These are phyloP conservation scores for Epichloe baconii DNA, from an alignment of 2,329 filamentous ascomycete species.

Conservation along the genomic window DNA sequence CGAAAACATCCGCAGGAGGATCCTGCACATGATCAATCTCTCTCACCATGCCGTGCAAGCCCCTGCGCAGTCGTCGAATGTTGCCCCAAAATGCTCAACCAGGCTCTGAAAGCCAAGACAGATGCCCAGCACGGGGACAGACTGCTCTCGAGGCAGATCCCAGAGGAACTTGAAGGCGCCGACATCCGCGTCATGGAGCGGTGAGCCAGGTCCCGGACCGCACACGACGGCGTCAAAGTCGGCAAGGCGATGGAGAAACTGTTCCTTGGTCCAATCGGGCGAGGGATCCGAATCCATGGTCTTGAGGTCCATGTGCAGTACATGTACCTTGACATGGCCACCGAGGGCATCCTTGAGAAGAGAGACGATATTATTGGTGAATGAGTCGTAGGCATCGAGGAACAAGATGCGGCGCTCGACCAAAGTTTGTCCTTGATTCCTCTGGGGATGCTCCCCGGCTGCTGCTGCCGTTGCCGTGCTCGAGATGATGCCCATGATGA, in stretches of 20 bases:
- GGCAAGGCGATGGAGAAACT: conserved; percentile 25
- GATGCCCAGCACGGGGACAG: conserved; percentile 72
- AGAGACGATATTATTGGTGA: conserved; percentile 86
- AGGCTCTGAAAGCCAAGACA: conserved; percentile 84
- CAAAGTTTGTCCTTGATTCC: background rate
- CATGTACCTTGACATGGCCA: conserved; percentile 46
- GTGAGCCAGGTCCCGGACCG: conserved; percentile 81
- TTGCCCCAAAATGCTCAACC: conserved; percentile 53
- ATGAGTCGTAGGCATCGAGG: conserved; percentile 93
- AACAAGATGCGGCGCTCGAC: conserved; percentile 52
- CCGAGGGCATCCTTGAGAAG: conserved; percentile 59
- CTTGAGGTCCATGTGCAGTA: conserved; percentile 24
- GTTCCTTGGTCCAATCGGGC: conserved; percentile 32
- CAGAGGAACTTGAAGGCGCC: conserved; percentile 72
- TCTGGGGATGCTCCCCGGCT: background rate
- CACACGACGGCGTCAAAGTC: conserved; percentile 76
- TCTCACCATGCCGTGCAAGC: conserved; percentile 72
- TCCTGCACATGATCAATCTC: conserved; percentile 43
- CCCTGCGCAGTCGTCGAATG: conserved; percentile 54
- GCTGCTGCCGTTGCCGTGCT: background rate
- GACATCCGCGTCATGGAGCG: conserved; percentile 58
- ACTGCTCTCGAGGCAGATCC: conserved; percentile 42
- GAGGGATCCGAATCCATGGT: conserved; percentile 53
- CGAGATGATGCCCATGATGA: background rate
- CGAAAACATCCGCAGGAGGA: conserved; percentile 47